Evolutionary conservation across 1,139 yeast genomes (phyloP).

Genomic region (Taphrina populina): DNA sequence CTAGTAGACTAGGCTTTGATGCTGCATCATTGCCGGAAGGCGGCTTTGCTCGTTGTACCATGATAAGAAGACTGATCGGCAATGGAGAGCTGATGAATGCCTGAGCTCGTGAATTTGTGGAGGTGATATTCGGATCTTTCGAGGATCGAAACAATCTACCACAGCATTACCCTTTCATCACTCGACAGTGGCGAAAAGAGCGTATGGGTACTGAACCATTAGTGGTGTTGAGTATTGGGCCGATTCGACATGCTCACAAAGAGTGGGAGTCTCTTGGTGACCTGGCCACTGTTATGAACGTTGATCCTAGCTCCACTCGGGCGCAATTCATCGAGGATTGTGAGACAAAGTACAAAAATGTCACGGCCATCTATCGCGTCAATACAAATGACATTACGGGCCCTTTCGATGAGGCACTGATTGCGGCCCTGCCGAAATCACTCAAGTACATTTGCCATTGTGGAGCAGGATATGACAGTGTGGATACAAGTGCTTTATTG

Average conservation of each 20-base stretch:
- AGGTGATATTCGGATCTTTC: too few species aligned
- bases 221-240: slow-evolving; percentile 39
- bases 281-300: slow-evolving; percentile 37
- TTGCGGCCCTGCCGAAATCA: slow-evolving; percentile 50
- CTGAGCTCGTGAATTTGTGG: too few species aligned
- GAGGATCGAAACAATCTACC: too few species aligned
- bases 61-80: too few species aligned
- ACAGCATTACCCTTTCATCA: too few species aligned
- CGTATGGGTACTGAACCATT: not conserved
- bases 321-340: slow-evolving; percentile 45
- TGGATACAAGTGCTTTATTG: slow-evolving; percentile 56
- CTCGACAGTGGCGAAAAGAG: too few species aligned
- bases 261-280: slow-evolving; percentile 40
- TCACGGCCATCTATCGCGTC: slow-evolving; percentile 44
- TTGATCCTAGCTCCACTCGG: slow-evolving; percentile 36
- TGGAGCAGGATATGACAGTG: slow-evolving; percentile 74
- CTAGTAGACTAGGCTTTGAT: too few species aligned
- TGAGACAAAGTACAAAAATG: slow-evolving; percentile 43
- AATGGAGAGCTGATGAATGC: too few species aligned
- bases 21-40: too few species aligned
- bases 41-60: too few species aligned
- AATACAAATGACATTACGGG: slow-evolving; percentile 47
- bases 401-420: slow-evolving; percentile 57
- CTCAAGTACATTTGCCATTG: slow-evolving; percentile 56
- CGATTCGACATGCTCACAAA: slow-evolving; percentile 39